Base-by-base conservation (phyloP, 2,329 filamentous ascomycete genomes). In the Microcyclospora pomicola region DNA sequence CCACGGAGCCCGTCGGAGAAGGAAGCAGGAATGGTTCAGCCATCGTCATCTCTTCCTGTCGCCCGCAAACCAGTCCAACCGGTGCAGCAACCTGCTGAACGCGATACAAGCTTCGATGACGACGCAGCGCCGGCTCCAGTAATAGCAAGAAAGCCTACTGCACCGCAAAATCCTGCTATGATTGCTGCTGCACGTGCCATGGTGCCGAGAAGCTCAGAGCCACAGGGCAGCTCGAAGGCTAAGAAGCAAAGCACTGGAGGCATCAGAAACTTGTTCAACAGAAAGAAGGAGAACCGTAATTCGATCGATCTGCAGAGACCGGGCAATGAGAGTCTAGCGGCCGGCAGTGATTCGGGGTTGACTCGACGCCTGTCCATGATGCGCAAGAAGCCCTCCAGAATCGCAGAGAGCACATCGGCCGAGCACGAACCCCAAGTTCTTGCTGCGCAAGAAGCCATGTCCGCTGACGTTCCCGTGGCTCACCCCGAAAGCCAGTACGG, bases 251-350 rank as follows among this genome's bases (percentile, higher is more conserved):
- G 9, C 31, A 64, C 64, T 29, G 48, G 46, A 34, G 53, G 75
- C 12, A 68, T 82, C 48, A 72, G 71, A 44, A 80, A 79, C 59
- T 64, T 82, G 31, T 82, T 82, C 51, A 68, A 69, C 34, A 71
- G 75, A 48, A 67, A 65, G 48, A 80, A 75, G 60, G 77, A 76
- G 51, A 49, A 42, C 65, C 46, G 52, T 7, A 43, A 47, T 19
- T 54, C 50, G 6, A 41, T 77, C 69, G 28, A 80, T 72, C 58
- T 50, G 70, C 15, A 69, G 68, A 6, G 71, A 12, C 40, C 41
- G 16, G 33, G 38, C 19, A 46, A 42, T 29, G 37, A 12, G 30
- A 42, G 49, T n/a, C 45, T 54, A n/a, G 43, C 48, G 9, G 48
- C 49, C n/a, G 53, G 54, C 10, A 46, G 51, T 6, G 52, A 57